phyloP scores from a whole-genome alignment of 805 yeast species.

The Saturnispora besseyi region DNA sequence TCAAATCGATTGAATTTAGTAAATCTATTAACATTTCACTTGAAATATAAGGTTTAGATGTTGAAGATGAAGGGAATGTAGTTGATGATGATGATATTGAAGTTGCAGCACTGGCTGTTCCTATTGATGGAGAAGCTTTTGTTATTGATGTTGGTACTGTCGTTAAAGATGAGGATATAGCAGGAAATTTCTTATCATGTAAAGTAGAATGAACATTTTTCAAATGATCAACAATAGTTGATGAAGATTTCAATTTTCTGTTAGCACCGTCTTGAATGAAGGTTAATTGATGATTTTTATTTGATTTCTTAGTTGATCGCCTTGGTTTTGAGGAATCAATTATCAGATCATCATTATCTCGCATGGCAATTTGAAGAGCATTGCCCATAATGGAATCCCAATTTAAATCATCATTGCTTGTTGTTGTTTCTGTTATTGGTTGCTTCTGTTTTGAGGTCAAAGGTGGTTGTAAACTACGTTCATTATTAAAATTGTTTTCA shows the following conservation, averaged over 20 bases:
- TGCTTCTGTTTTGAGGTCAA: constrained; percentile 6
- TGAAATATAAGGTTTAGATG: constrained; percentile 5
- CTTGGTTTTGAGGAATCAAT: constrained; percentile 15
- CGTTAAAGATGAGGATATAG: neutral
- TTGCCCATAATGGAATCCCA: constrained; percentile 68
- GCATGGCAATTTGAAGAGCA: constrained; percentile 70
- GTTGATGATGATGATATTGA: neutral
- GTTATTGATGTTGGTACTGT: neutral
- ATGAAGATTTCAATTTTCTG: constrained; percentile 1
- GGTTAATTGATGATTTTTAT: neutral
- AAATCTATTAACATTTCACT: constrained; percentile 8
- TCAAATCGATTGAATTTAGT: constrained; percentile 9
- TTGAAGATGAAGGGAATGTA: neutral
- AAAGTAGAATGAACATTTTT: neutral
- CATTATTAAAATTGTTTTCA: constrained; percentile 18
- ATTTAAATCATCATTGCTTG: constrained; percentile 20
- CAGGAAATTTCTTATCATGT: neutral
- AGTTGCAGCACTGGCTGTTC: neutral
- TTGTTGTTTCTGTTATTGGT: neutral
- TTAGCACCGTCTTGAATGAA: constrained; percentile 9
- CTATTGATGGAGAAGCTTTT: neutral
- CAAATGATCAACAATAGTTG: neutral
- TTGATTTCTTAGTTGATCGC: constrained; percentile 1
- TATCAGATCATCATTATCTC: constrained; percentile 38
- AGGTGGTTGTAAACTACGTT: constrained; percentile 11